phyloP scores from a whole-genome alignment of 129 eudicot genomes.

The Tagetes erecta region DNA sequence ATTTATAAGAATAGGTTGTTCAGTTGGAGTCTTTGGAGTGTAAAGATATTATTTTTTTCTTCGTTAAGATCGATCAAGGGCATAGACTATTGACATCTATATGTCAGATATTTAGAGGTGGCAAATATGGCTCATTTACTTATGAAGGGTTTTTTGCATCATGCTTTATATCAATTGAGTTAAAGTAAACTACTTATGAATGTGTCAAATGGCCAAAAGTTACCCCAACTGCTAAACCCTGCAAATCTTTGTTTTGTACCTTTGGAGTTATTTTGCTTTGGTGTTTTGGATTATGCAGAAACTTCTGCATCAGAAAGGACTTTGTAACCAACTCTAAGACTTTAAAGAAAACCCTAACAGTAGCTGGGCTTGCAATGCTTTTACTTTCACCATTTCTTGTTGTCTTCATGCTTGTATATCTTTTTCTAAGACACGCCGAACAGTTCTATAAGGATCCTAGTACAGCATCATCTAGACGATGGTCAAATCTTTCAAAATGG shows the following conservation, averaged over 20 bases:
- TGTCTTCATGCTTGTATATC: slow-evolving; percentile 90
- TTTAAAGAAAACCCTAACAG: slow-evolving; percentile 70
- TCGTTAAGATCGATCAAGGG: neutral
- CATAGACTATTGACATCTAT: too few relatives aligned
- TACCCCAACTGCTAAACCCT: neutral
- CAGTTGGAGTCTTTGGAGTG: neutral
- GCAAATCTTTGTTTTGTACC: neutral
- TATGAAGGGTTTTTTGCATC: neutral
- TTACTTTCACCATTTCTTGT: slow-evolving; percentile 93
- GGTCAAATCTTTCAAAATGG: slow-evolving; percentile 99
- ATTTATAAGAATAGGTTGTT: neutral
- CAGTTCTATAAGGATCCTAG: slow-evolving; percentile 93
- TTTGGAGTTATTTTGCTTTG: neutral
- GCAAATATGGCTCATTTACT: neutral
- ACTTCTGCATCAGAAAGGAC: slow-evolving; percentile 68
- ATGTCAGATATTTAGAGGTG: neutral
- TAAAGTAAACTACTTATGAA: neutral
- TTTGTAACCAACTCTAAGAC: slow-evolving; percentile 67
- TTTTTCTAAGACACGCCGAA: slow-evolving; percentile 93
- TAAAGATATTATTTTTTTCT: neutral
- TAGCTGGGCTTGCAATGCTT: slow-evolving; percentile 81
- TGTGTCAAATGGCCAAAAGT: neutral
- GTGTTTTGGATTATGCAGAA: slow-evolving; percentile 46
- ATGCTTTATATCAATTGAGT: neutral
- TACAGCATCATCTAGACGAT: slow-evolving; percentile 87